Base-by-base conservation (phyloP, 495 filamentous ascomycete genomes). In the Daldinia concentrica region DNA sequence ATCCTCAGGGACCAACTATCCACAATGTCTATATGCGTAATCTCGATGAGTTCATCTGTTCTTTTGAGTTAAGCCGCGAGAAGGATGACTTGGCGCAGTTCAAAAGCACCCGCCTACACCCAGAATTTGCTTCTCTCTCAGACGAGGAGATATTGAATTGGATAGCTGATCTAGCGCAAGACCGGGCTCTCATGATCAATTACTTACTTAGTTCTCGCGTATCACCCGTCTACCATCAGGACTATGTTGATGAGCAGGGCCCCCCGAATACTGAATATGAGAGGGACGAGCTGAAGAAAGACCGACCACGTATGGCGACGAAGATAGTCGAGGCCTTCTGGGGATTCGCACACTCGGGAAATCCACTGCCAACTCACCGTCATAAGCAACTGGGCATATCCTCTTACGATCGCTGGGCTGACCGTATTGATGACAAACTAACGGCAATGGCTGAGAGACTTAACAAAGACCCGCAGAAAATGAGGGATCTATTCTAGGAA, bases 401-500 rank as follows among this genome's bases (percentile, higher is more conserved):
- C 27, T 24, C 36, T 4, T 65, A 39, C 9, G n/a, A 22, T 5
- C 6, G 45, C 29, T 70, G 68, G 68, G 45, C 34, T 27, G 43
- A 55, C 4, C 56, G 2, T 15, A 48, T 70, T 22, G 48, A 70
- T 30, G 45, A 48, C 27, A 70, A 70, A 24, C 62, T 70, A 4
- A 26, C 12, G 0, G 36, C 5, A 0, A 27, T 70, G 43, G 61
- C 37, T 1, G 1, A 24, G 4, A 36, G 11, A 17, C 29, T 37
- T 6, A 6, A 22, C 0, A 26, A 52, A 37, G 48, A 37, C 1
- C 14, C 48, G 1, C 24, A 55, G 50, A 32, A 27, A 41, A 4
- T 64, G 12, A 26, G n/a, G 2, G 34, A 59, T 7, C 43, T 69
- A 55, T 69, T 69, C 43, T 69, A 64, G 66, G 22, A 59, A 17